Conservation (phyloP, 148 eudicot genomes). For the Camellia granthamiana region DNA sequence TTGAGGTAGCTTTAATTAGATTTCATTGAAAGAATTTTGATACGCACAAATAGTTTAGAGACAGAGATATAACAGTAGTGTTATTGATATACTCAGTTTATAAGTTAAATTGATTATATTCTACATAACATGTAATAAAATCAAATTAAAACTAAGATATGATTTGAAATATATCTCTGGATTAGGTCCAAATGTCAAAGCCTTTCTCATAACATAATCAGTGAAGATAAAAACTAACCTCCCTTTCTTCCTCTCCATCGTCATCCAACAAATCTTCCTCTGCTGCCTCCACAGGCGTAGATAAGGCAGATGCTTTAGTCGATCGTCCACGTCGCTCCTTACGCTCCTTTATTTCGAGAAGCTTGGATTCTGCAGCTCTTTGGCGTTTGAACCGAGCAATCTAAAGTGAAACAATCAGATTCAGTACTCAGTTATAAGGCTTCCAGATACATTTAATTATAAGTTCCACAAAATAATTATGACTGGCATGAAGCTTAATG, state of each 20-base stretch:
- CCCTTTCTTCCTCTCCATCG: conserved; percentile 98
- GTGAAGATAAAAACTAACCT: conserved; percentile 47
- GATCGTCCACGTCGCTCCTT: conserved; percentile 98
- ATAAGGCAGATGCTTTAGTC: conserved; percentile 84
- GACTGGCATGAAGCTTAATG: not conserved
- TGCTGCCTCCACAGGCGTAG: conserved; percentile 79
- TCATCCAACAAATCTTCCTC: conserved; percentile 86
- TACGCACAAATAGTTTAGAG: too few species aligned
- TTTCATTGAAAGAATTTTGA: too few species aligned
- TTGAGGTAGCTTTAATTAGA: too few species aligned
- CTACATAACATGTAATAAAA: not conserved
- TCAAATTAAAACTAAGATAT: too few species aligned
- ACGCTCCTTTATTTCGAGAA: conserved; percentile 80
- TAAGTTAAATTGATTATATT: not conserved
- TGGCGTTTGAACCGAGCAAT: conserved; percentile 96
- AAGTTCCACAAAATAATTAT: not conserved
- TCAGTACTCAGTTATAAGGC: not conserved
- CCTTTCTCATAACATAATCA: conserved; percentile 1
- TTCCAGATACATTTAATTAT: not conserved
- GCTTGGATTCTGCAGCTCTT: conserved; percentile 89
- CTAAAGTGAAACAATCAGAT: conserved; percentile 29
- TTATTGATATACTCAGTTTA: not conserved
- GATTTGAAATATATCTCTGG: too few species aligned
- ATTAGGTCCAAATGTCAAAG: not conserved
- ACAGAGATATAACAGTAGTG: too few species aligned